Percentiles rank a stretch among this genome's conserved stretches.
These are phyloP conservation scores for Phanerochaete carnosa DNA, from an alignment of 768 basidiomycete genomes.

Conservation along the genomic window DNA sequence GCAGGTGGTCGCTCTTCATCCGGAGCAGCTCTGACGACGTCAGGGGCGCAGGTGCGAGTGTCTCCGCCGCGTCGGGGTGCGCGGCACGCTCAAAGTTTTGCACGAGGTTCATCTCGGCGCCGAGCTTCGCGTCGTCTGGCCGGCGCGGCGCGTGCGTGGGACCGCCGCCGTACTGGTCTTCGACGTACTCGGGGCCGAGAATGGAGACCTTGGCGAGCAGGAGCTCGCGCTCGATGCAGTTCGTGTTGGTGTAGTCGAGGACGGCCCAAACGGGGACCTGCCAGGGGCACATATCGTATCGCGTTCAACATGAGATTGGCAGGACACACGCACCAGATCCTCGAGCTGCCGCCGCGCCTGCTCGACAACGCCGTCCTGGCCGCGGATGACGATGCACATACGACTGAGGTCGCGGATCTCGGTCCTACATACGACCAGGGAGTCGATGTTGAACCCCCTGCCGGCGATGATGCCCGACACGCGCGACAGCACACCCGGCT, in stretches of 20 bases:
- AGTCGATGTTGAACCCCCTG: constrained; percentile 98
- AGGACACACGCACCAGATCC: constrained; percentile 67
- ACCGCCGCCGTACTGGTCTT: constrained; percentile 84
- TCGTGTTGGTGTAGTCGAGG: constrained; percentile 93
- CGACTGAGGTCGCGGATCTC: constrained; percentile 95
- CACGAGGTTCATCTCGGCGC: constrained; percentile 70
- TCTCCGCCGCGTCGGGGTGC: constrained; percentile 31
- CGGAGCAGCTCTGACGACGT: constrained; percentile 80
- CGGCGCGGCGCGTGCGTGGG: constrained; percentile 77
- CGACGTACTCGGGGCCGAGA: constrained; percentile 94
- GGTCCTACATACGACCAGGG: constrained; percentile 95
- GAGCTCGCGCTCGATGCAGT: constrained; percentile 87
- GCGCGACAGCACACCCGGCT: constrained; percentile 97
- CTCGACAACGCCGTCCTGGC: constrained; percentile 97
- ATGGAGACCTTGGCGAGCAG: constrained; percentile 96
- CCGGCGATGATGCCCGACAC: constrained; percentile 97
- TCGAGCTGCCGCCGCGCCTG: constrained; percentile 95
- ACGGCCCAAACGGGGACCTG: constrained; percentile 99
- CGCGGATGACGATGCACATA: constrained; percentile 96
- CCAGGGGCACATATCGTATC: neutral
- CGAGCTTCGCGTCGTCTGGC: constrained; percentile 42
- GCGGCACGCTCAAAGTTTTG: constrained; percentile 72
- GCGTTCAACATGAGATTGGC: no score
- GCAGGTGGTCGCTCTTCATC: constrained; percentile 84
- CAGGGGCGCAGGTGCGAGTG: constrained; percentile 29